Evolutionary conservation across 306 rosid genomes (phyloP).

Genomic region (Trifolium repens): DNA sequence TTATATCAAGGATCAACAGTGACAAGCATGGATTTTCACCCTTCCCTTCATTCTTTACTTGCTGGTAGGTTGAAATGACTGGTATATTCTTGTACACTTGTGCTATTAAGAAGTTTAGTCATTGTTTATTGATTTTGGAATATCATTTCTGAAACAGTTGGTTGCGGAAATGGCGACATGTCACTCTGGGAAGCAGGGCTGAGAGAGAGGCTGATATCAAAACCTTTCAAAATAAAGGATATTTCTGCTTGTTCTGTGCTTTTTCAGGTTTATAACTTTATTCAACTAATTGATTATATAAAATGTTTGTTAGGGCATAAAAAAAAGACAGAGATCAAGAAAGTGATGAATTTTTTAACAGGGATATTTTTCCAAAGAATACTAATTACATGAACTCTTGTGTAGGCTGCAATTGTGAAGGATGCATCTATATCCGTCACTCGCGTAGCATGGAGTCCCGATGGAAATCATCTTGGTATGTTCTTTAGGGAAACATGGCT

Average conservation of each 20-base stretch:
- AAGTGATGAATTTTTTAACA: conserved; percentile 8
- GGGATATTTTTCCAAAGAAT: not conserved
- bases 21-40: conserved; percentile 78
- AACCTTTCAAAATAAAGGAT: conserved; percentile 55
- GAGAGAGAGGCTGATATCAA: conserved; percentile 57
- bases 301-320: conserved; percentile 5
- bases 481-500: conserved; percentile 19
- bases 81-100: not conserved
- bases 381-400: conserved; percentile 28
- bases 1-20: conserved; percentile 59
- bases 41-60: conserved; percentile 60
- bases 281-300: conserved; percentile 3
- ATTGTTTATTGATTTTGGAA: conserved; percentile 29
- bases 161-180: conserved; percentile 63
- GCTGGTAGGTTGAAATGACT: conserved; percentile 51
- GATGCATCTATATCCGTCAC: conserved; percentile 63
- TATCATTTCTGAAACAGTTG: conserved; percentile 57
- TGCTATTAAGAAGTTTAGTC: not conserved
- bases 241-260: conserved; percentile 43
- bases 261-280: conserved; percentile 54
- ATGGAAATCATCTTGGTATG: conserved; percentile 81
- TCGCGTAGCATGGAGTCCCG: conserved; percentile 80
- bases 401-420: conserved; percentile 61
- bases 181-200: conserved; percentile 68
- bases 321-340: not conserved